Base-by-base conservation (phyloP, 257 asterid genomes). In the Ilex asprella region DNA sequence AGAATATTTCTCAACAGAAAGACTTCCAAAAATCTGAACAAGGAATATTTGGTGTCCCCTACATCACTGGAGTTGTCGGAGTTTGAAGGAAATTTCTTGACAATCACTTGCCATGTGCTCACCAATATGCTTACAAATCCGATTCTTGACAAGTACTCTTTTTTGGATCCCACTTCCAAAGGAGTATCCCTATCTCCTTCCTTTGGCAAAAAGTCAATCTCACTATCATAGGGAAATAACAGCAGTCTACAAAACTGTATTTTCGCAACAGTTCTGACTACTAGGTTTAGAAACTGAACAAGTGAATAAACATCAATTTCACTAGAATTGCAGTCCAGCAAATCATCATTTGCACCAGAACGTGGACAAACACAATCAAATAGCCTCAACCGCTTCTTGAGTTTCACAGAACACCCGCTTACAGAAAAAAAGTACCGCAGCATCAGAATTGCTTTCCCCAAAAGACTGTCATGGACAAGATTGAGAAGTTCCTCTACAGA, bases 251-350 rank as follows among this genome's bases (percentile, higher is more conserved):
- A 86, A 66, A 91, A 61, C 59, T 71, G 69, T 74, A 83, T 68
- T 80, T 88, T 88, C 56, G 87, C 92, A 64, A 82, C 87, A 56
- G 77, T 81, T 75, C 75, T 78, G 72, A 86, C 88, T 53, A 81
- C 91, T 67, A 81, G 67, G 73, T 81, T 83, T 71, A 88, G 62
- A 62, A 84, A 78, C 62, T 67, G 80, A 62, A 73, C 67, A 59
- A 75, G 81, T 15, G 87, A 78, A 80, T 32, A 64, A 67, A 58
- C 30, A 63, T 69, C 77, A 56, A 68, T 67, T 75, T 88, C 83
- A 65, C 79, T 75, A 63, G 47, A 61, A 57, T 68, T 61, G n/a
- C 69, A 64, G 60, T 80, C 84, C 51, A 86, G 70, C 59, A 88
- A 58, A 75, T 82, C 79, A 62, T 76, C 83, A 56, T 57, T 64